A percentile compares a stretch with the other conserved stretches of the same genome.
phyloP scores from a whole-genome alignment of 345 rosid species.

The Lumnitzera littorea region DNA sequence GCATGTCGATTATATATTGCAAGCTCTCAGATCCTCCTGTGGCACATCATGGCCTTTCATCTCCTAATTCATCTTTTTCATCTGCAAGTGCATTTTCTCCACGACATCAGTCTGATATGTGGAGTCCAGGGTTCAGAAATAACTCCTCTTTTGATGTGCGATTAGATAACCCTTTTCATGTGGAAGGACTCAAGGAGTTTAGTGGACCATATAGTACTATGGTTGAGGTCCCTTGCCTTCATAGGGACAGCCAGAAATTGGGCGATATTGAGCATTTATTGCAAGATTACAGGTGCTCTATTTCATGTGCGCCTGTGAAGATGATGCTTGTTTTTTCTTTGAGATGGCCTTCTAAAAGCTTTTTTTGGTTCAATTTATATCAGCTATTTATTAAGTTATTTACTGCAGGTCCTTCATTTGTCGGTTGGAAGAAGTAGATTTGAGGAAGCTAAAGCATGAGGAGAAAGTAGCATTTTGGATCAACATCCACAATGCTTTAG shows the following conservation, averaged over 20 bases:
- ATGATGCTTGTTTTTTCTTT: too few species aligned
- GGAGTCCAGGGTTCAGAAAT: constrained; percentile 82
- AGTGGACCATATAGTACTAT: constrained; percentile 88
- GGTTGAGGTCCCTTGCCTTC: constrained; percentile 83
- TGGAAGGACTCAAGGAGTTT: constrained; percentile 83
- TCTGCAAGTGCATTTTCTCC: constrained; percentile 71
- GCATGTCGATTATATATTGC: constrained; percentile 84
- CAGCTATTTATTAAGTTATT: not conserved
- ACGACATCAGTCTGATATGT: constrained; percentile 53
- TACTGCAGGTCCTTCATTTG: constrained; percentile 63
- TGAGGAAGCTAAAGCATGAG: constrained; percentile 67
- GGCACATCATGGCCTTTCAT: constrained; percentile 49
- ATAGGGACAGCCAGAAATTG: constrained; percentile 68
- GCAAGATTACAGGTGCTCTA: constrained; percentile 70
- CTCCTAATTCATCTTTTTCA: constrained; percentile 78
- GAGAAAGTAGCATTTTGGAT: constrained; percentile 98
- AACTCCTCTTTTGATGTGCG: constrained; percentile 64
- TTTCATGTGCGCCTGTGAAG: not conserved
- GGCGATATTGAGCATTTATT: constrained; percentile 73
- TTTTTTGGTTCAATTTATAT: not conserved
- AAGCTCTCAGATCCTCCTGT: constrained; percentile 87
- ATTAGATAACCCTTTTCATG: constrained; percentile 78
- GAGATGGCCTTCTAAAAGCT: too few species aligned
- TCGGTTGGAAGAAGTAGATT: constrained; percentile 68
- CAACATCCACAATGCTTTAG: constrained; percentile 84